These are phyloP conservation scores for Grosmannia clavigera DNA, from an alignment of 2,329 filamentous ascomycete species.

Conservation along the genomic window DNA sequence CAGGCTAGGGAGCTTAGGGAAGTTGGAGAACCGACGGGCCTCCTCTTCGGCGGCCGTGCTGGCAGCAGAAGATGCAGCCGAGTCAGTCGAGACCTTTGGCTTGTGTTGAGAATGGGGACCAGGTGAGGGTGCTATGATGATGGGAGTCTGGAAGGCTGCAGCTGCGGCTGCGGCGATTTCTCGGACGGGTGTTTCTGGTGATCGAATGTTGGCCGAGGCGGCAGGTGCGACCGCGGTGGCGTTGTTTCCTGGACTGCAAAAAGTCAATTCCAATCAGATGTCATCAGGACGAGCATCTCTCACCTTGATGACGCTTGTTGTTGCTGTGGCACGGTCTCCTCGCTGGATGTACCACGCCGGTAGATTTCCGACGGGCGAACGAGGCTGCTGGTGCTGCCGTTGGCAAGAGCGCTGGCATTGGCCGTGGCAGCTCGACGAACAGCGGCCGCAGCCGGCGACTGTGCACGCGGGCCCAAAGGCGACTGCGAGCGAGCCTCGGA, in stretches of 20 bases:
- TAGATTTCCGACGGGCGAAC: constrained; percentile 69
- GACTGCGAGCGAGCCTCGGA: constrained; percentile 18
- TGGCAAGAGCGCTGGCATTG: too few relatives aligned
- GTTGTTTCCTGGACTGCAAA: too few relatives aligned
- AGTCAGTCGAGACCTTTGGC: constrained; percentile 1
- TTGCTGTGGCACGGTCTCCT: background rate
- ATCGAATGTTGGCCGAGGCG: background rate
- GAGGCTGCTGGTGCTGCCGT: constrained; percentile 41
- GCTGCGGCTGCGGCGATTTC: background rate
- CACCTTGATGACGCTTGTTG: too few relatives aligned
- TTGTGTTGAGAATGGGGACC: background rate
- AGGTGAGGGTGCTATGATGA: background rate
- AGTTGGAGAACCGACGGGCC: constrained; percentile 30
- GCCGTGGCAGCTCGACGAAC: constrained; percentile 23
- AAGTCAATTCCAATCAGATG: too few relatives aligned
- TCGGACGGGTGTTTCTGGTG: background rate
- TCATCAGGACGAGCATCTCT: too few relatives aligned
- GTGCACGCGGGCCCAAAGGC: constrained; percentile 21
- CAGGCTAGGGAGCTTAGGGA: constrained; percentile 46
- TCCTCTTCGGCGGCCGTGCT: background rate
- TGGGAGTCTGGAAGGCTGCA: background rate
- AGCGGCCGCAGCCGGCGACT: constrained; percentile 15
- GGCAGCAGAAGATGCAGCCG: background rate
- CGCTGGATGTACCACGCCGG: constrained; percentile 35
- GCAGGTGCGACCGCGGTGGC: background rate